Conservation (phyloP, 108 stramenopile species). For the Nitzschia sp. region DNA sequence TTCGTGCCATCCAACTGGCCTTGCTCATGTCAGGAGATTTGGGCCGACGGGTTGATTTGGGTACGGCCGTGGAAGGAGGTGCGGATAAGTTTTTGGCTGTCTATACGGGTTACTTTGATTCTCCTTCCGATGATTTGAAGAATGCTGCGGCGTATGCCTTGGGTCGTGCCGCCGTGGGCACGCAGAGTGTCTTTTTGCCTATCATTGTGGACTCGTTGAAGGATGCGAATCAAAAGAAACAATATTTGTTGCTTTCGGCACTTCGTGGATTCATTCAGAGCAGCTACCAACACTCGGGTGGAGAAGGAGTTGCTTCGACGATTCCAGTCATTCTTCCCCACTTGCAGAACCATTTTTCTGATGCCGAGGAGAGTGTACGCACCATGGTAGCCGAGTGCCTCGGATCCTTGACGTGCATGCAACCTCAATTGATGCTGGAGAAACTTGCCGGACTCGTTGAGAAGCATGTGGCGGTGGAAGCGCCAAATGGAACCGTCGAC, state of each 20-base stretch:
- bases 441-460: slow-evolving; percentile 50
- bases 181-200: slow-evolving; percentile 78
- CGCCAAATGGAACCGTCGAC: slow-evolving; percentile 35
- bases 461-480: slow-evolving; percentile 36
- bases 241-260: slow-evolving; percentile 91
- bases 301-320: slow-evolving; percentile 50
- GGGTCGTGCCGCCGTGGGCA: slow-evolving; percentile 86
- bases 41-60: slow-evolving; percentile 80
- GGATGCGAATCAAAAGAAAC: slow-evolving; percentile 73
- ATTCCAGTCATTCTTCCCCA: slow-evolving; percentile 77
- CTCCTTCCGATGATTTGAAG: slow-evolving; percentile 86
- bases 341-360: slow-evolving; percentile 70
- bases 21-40: slow-evolving; percentile 90
- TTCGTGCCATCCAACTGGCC: slow-evolving; percentile 65
- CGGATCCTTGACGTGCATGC: slow-evolving; percentile 82
- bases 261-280: slow-evolving; percentile 93
- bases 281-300: slow-evolving; percentile 52
- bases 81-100: slow-evolving; percentile 56
- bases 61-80: slow-evolving; percentile 40
- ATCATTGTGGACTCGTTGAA: slow-evolving; percentile 80
- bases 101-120: slow-evolving; percentile 76
- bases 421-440: slow-evolving; percentile 68
- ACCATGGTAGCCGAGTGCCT: slow-evolving; percentile 97
- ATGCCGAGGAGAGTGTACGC: slow-evolving; percentile 89
- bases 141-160: slow-evolving; percentile 92